Evolutionary conservation across 495 filamentous ascomycete genomes (phyloP), one percentile per base, ranked within the genome.

Genomic region (Trichoderma parareesei): DNA sequence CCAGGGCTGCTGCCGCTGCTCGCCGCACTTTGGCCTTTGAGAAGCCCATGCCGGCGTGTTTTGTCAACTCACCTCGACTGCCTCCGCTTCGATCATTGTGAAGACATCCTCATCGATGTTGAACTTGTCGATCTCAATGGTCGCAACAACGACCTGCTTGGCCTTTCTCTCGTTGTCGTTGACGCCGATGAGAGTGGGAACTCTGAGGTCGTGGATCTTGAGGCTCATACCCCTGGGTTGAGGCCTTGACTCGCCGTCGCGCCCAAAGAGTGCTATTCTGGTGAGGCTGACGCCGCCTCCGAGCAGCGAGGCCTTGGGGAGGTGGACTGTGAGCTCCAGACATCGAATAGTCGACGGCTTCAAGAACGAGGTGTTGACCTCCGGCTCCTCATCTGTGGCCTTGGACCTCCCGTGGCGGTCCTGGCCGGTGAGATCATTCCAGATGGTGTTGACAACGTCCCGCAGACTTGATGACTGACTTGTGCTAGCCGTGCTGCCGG

Each of bases 151-250:
- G 62, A 85, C 76, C 75, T 89, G 87, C 75, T 82, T 86, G 35
- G 74, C 76, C 27, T 64, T 20, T 57, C 85, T 68, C 75, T 89
- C 87, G 68, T 87, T 82, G 1, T 66, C 53, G 67, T 88, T 87
- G 10, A 89, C 76, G 2, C 87, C 87, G 37, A 89, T 76, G 43
- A 89, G 65, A 20, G 80, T 80, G 60, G 86, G 83, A 16, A 88
- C 73, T n/a, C 75, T 74, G 27, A 88, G 66, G 38, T 79, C 76
- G 65, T 77, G 68, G 20, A 83, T 67, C 5, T 67, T 61, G 55
- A 79, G 61, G 53, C 67, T 67, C n/a, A 73, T 61, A 5, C 40
- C 40, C 43, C 42, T 44, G 8, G 60, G 38, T n/a, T 43, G 60
- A 41, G 60, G 60, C 7, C 38, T 43, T 43, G 60, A 40, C 38